Base-by-base conservation (phyloP, 2,329 filamentous ascomycete species). In the Ceratocystis destructans region DNA sequence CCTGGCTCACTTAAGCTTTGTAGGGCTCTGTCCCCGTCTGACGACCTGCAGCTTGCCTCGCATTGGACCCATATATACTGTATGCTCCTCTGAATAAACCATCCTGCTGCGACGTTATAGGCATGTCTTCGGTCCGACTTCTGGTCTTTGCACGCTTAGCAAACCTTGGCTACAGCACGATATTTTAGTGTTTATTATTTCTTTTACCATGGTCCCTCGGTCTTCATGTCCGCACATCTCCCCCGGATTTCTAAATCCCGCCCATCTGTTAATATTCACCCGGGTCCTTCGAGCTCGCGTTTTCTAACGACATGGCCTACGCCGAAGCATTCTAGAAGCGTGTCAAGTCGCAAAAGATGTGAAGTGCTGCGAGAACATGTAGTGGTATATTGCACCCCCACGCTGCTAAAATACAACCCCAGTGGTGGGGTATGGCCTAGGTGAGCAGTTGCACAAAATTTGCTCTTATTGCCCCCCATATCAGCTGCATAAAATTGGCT, bases 71-170 rank as follows among this genome's bases (percentile, higher is more conserved):
- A 25, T 53, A 53, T 53, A 20, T 25, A 25, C 37, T 15, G 6
- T 28, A 10, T 25, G 48, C 48, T 53, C 25, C 53, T n/a, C 28
- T 57, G 53, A 17, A 31, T 15, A 28, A 31, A 25, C 22, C 15
- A 59, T 59, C 53, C 53, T 59, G 3, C 7, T 31, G 53, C 25
- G 53, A 31, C 25, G 53, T 59, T 33, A 17, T 59, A 8, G 33
- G 53, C 53, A 25, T 59, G 53, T 59, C 28, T 59, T 59, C 53
- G 53, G 53, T 59, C 53, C 53, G 53, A 59, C 7, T 41, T 59
- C 53, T 59, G 53, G 53, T 20, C 53, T 33, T 59, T 59, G 53
- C 53, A 59, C 53, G 15, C 53, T 59, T 28, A 33, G 15, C 53
- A 59, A 59, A 31, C n/a, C 28, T 4, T 37, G 53, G 53, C 17